phyloP scores from a whole-genome alignment of 768 basidiomycete species.

The Imleria badia region DNA sequence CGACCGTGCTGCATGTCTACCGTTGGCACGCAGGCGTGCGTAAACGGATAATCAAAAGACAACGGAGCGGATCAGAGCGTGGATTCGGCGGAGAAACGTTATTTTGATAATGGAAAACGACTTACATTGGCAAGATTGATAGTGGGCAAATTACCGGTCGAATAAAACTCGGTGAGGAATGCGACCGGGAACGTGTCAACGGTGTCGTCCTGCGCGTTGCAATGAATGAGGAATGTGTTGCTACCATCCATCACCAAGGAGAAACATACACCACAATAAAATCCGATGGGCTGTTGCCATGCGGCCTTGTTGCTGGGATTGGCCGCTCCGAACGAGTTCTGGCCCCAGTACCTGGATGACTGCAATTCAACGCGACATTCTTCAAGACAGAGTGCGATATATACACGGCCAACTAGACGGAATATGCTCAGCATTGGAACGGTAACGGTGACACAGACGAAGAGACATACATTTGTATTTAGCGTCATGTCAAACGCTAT shows the following conservation, averaged over 20 bases:
- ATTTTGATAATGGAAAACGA: background rate
- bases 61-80: background rate
- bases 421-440: background rate
- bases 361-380: background rate
- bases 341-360: constrained; percentile 34
- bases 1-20: constrained; percentile 61
- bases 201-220: constrained; percentile 43
- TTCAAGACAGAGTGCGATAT: background rate
- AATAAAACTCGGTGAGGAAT: constrained; percentile 61
- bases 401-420: constrained; percentile 27
- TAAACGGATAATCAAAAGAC: background rate
- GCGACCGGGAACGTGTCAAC: constrained; percentile 63
- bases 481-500: constrained; percentile 27
- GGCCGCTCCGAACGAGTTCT: constrained; percentile 36
- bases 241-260: background rate
- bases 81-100: background rate
- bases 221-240: background rate
- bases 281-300: constrained; percentile 33
- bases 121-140: constrained; percentile 61
- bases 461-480: constrained; percentile 24
- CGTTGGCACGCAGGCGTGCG: background rate
- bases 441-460: background rate
- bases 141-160: constrained; percentile 54
- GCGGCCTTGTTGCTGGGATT: constrained; percentile 22
- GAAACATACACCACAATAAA: constrained; percentile 30